phyloP scores from a whole-genome alignment of 495 filamentous ascomycete species.

The Penicillium waksmanii region DNA sequence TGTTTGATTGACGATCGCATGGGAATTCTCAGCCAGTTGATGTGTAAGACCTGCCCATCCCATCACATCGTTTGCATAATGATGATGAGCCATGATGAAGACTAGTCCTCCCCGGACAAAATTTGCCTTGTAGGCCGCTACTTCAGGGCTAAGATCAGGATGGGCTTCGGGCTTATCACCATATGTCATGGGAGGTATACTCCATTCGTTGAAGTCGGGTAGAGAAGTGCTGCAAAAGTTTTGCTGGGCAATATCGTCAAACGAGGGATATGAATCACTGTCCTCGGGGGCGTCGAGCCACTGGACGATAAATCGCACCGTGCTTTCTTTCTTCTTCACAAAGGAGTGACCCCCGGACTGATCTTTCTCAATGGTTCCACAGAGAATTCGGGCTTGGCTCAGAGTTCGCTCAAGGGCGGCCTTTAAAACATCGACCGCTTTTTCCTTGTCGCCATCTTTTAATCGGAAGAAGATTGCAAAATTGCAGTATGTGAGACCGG shows the following conservation, averaged over 20 bases:
- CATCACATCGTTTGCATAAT: conserved; percentile 49
- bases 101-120: conserved; percentile 48
- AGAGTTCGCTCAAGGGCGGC: conserved; percentile 44
- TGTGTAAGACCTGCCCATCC: conserved; percentile 41
- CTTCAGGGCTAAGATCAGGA: conserved; percentile 34
- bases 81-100: conserved; percentile 48
- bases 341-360: conserved; percentile 38
- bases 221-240: conserved; percentile 19
- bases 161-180: conserved; percentile 44
- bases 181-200: conserved; percentile 40
- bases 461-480: conserved; percentile 46
- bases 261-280: conserved; percentile 26
- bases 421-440: conserved; percentile 28
- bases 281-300: conserved; percentile 39
- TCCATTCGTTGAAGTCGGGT: conserved; percentile 35
- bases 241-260: conserved; percentile 18
- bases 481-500: conserved; percentile 23
- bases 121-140: conserved; percentile 45
- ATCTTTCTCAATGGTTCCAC: conserved; percentile 47
- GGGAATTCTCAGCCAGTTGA: conserved; percentile 50
- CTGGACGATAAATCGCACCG: conserved; percentile 44
- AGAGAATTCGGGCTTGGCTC: conserved; percentile 43
- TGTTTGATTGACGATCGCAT: conserved; percentile 35
- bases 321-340: conserved; percentile 45
- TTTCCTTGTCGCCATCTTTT: conserved; percentile 33